Evolutionary conservation across 345 rosid species (phyloP).

Genomic region (Mangifera indica): DNA sequence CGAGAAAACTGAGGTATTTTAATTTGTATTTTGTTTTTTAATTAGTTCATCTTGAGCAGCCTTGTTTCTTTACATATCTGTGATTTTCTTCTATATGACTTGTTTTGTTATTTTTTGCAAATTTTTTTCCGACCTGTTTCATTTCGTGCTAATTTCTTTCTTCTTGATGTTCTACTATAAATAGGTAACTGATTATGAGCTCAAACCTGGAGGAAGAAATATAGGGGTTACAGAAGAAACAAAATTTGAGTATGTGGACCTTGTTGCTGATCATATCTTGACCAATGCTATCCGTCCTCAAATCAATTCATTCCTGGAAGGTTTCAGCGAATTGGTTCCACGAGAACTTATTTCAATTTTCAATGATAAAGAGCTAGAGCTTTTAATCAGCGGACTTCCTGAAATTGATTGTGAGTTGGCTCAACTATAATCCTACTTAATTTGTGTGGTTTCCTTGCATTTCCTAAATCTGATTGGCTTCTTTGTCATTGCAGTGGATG

Average conservation of each 20-base stretch:
- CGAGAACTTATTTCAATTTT: conserved; percentile 83
- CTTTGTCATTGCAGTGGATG: conserved; percentile 60
- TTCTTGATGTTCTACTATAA: conserved; percentile 22
- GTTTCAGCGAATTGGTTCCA: conserved; percentile 77
- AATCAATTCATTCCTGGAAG: conserved; percentile 82
- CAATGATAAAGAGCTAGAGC: conserved; percentile 98
- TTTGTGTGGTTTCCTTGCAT: conserved; percentile 11
- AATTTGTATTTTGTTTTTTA: not conserved
- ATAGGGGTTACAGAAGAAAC: conserved; percentile 95
- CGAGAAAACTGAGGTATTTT: conserved; percentile 83
- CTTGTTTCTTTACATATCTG: not conserved
- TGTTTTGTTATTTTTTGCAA: not conserved
- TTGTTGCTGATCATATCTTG: conserved; percentile 91
- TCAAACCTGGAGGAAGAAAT: conserved; percentile 94
- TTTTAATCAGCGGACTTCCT: conserved; percentile 98
- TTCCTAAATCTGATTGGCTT: not conserved
- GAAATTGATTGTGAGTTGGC: conserved; percentile 89
- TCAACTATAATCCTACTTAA: conserved; percentile 4
- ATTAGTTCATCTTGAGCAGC: not conserved
- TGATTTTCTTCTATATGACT: not conserved
- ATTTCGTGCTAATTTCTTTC: conserved; percentile 1
- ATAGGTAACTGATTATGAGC: conserved; percentile 97
- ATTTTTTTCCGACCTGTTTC: not conserved
- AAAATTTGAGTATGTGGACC: conserved; percentile 96
- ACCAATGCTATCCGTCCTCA: conserved; percentile 98